Evolutionary conservation across 208 protist species (phyloP), one percentile per base, ranked within the genome.

Genomic region (Leishmania gerbilli): DNA sequence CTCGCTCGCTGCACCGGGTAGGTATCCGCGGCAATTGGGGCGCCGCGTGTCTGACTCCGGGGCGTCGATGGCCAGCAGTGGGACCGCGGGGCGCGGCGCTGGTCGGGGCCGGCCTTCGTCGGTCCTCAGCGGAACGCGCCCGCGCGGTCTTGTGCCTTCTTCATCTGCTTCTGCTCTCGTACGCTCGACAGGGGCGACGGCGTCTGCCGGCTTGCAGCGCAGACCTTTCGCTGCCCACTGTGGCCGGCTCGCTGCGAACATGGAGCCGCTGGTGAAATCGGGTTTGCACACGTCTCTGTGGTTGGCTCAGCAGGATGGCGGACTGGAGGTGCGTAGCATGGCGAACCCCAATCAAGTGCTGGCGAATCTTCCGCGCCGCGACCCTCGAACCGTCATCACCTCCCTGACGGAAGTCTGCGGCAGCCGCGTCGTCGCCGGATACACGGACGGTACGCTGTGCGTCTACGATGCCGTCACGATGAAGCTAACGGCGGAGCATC

Each of bases 291-390:
- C 86, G 24, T 85, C 89, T 7, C 76, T 95, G 51, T 96, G 93
- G 93, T 40, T 90, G 42, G 91, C 85, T 47, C 68, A 74, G 1
- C 87, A 86, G 76, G 89, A 93, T 51, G 93, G 93, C 34, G 82
- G 84, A 45, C 84, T 96, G 56, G 93, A 96, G 80, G 85, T 96
- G 56, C 91, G 91, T 69, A 82, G 82, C 65, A 51, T 80, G 45
- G 83, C 84, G n/a, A 82, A 91, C 71, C 90, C 86, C 6, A 83
- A 83, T 55, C 53, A 79, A 40, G 62, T 94, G 2, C 42, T 95
- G 56, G 77, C 82, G 7, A 80, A 84, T 56, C 58, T 95, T 31
- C 81, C 78, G 4, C 74, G 72, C 49, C 68, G 58, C 7, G 64
- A 76, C 69, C 19, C 72, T 11, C 75, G 74, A 3, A 56, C 78